phyloP scores from a whole-genome alignment of 2,329 filamentous ascomycete genomes.

The Alternaria hordeiaustralica region DNA sequence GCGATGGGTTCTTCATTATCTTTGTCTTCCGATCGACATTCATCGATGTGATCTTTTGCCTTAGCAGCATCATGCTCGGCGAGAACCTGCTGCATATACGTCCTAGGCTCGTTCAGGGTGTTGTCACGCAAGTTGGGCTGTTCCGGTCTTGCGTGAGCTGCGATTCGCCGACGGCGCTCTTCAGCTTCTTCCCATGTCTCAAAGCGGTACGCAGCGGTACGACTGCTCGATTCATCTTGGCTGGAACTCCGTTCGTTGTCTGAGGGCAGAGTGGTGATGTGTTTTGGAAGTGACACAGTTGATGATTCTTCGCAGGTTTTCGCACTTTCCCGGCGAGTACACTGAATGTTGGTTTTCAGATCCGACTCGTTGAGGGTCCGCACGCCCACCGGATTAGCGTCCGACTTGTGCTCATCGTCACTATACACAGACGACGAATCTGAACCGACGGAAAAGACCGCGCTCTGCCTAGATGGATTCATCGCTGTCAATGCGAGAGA shows the following conservation, averaged over 20 bases:
- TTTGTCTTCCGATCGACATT: background rate
- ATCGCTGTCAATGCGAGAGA: background rate
- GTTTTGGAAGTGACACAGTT: background rate
- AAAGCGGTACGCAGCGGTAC: background rate
- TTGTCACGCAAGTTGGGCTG: background rate
- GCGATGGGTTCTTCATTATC: background rate
- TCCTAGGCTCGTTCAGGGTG: background rate
- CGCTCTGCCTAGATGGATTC: background rate
- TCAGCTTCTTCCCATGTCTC: background rate
- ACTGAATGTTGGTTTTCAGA: background rate
- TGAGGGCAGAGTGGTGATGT: background rate
- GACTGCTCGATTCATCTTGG: background rate
- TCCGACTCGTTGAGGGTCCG: background rate
- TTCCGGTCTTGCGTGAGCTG: background rate
- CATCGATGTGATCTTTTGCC: background rate
- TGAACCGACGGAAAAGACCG: background rate
- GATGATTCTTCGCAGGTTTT: background rate
- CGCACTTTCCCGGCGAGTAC: background rate
- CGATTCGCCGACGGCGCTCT: background rate
- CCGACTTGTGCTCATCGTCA: background rate
- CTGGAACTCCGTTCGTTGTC: background rate
- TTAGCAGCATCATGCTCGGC: background rate
- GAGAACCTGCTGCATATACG: background rate
- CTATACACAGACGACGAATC: background rate
- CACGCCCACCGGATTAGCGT: background rate